phyloP scores from a whole-genome alignment of 225 moss, liverwort and hornwort species.

The Straminergon stramineum region DNA sequence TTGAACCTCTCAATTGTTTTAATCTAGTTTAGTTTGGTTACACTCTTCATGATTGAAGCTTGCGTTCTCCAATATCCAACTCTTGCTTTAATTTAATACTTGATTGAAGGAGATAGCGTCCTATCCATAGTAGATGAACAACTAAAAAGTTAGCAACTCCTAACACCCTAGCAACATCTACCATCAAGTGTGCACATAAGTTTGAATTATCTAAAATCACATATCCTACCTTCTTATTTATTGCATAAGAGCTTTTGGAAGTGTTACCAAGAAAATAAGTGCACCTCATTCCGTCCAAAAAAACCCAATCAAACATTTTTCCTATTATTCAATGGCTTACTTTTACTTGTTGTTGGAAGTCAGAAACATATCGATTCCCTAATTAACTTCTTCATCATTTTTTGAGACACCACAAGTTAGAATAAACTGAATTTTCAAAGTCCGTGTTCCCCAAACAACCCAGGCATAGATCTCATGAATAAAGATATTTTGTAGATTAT shows the following conservation, averaged over 20 bases:
- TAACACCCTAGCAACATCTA: not conserved
- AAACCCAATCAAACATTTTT: not conserved
- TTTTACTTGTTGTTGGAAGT: not conserved
- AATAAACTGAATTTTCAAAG: not conserved
- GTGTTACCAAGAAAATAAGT: rapidly evolving
- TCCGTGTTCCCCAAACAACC: not conserved
- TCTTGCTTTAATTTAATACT: not conserved
- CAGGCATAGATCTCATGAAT: not conserved
- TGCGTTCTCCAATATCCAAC: not conserved
- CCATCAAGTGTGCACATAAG: not conserved
- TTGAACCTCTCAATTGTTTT: not conserved
- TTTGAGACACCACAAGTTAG: not conserved
- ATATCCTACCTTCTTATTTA: not conserved
- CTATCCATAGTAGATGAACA: not conserved
- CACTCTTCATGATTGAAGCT: too few species aligned
- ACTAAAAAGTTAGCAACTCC: not conserved
- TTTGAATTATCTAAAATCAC: too few species aligned
- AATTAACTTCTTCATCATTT: not conserved
- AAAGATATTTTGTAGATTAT: not conserved
- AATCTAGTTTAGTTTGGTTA: not conserved
- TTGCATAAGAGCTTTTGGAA: rapidly evolving
- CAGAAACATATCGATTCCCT: not conserved
- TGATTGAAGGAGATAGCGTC: not conserved
- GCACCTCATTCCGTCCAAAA: not conserved
- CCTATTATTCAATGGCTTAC: not conserved